Conservation (phyloP, 352 stramenopile species). For the Phytophthora syringae region DNA sequence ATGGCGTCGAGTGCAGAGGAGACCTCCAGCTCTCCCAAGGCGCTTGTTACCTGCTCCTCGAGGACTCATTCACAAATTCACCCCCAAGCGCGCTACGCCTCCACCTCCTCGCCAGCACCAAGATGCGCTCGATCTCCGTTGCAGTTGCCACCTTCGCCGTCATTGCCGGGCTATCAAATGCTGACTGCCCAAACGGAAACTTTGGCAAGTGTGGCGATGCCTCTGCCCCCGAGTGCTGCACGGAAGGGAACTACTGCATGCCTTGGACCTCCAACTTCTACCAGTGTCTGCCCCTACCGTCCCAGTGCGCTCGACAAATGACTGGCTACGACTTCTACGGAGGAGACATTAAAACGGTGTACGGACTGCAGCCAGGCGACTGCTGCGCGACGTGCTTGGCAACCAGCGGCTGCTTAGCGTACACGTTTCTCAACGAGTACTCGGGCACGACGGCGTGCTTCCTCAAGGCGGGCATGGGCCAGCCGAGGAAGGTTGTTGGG, state of each 20-base stretch:
- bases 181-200: constrained; percentile 19
- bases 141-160: constrained; percentile 6
- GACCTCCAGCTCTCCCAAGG: constrained; percentile 17
- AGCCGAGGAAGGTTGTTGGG: constrained; percentile 14
- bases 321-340: constrained; percentile 43
- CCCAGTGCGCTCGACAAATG: constrained; percentile 39
- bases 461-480: constrained; percentile 43
- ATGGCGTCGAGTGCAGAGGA: no score
- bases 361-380: constrained; percentile 25
- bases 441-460: constrained; percentile 32
- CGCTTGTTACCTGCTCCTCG: no score
- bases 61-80: constrained; percentile 6
- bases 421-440: constrained; percentile 53
- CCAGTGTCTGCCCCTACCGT: constrained; percentile 46
- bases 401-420: constrained; percentile 37
- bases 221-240: constrained; percentile 37
- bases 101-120: background rate
- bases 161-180: constrained; percentile 11
- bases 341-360: constrained; percentile 47
- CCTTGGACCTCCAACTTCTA: constrained; percentile 51
- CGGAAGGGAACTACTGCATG: constrained; percentile 49
- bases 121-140: constrained; percentile 13
- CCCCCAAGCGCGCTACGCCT: background rate
- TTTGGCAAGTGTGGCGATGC: constrained; percentile 14
- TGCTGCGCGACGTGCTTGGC: constrained; percentile 40